Percentiles rank a stretch among this genome's conserved stretches.
phyloP scores from a whole-genome alignment of 106 monocot species.

The Hemerocallis citrina region DNA sequence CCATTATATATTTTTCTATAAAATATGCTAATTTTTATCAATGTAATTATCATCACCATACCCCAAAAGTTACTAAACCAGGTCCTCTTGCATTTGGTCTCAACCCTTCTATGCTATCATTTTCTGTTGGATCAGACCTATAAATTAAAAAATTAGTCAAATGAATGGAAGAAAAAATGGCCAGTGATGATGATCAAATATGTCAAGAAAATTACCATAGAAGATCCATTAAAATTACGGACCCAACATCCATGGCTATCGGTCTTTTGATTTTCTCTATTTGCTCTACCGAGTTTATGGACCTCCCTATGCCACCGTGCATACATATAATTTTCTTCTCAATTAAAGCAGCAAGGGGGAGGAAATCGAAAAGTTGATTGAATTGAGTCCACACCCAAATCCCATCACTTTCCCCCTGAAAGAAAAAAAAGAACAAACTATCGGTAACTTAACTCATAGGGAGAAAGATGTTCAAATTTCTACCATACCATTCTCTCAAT shows the following conservation, averaged over 20 bases:
- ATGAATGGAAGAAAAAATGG: neutral
- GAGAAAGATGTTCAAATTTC: neutral
- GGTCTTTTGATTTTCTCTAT: constrained; percentile 94
- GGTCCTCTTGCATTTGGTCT: constrained; percentile 97
- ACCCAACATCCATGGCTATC: constrained; percentile 94
- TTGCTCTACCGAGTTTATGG: constrained; percentile 81
- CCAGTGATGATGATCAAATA: neutral
- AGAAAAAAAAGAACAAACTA: constrained; percentile 2
- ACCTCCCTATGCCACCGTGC: constrained; percentile 96
- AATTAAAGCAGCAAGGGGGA: constrained; percentile 84
- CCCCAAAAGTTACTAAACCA: constrained; percentile 94
- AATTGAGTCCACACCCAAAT: constrained; percentile 96
- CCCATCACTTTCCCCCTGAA: constrained; percentile 92
- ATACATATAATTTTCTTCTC: constrained; percentile 98
- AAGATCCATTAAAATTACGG: constrained; percentile 84
- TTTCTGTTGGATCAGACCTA: constrained; percentile 98
- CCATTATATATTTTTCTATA: no score
- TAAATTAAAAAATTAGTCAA: constrained; percentile 9
- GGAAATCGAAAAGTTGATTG: constrained; percentile 84
- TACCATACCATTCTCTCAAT: constrained; percentile 90
- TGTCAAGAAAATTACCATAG: constrained; percentile 43
- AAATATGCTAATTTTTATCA: no score
- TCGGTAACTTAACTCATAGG: neutral
- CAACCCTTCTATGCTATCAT: constrained; percentile 86
- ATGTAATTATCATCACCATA: constrained; percentile 13